Conservation (phyloP, 371 early-diverging fungal genomes). For the Dinochytrium kinnereticum region DNA sequence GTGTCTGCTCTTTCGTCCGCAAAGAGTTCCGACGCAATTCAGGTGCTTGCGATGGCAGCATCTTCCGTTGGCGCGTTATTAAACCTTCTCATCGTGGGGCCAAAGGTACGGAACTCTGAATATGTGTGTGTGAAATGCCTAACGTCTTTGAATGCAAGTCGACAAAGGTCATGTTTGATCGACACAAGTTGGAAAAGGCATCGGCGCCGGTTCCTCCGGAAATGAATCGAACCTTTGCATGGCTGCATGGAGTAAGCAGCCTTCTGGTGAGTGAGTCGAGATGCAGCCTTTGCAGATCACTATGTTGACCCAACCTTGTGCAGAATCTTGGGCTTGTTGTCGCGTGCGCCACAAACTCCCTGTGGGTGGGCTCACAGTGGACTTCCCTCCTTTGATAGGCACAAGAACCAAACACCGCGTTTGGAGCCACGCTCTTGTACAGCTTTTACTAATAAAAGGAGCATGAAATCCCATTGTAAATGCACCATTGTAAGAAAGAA, state of each 20-base stretch:
- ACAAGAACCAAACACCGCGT: too few species aligned
- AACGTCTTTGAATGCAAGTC: too few species aligned
- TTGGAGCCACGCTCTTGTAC: too few species aligned
- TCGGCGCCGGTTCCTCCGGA: slow-evolving; percentile 6
- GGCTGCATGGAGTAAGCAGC: slow-evolving; percentile 20
- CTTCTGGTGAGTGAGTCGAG: background rate
- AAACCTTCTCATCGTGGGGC: slow-evolving; percentile 13
- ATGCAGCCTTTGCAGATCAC: background rate
- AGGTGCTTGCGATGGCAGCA: slow-evolving; percentile 10
- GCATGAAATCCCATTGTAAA: too few species aligned
- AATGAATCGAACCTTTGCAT: slow-evolving; percentile 12
- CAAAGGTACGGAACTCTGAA: slow-evolving; percentile 4
- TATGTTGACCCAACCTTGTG: background rate
- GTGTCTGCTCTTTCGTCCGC: background rate
- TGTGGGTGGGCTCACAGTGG: slow-evolving; percentile 10
- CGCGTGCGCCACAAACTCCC: background rate
- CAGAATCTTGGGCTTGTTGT: background rate
- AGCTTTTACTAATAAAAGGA: too few species aligned
- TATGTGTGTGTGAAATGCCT: too few species aligned
- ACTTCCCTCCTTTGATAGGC: background rate
- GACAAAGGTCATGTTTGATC: slow-evolving; percentile 5
- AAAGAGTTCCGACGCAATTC: background rate
- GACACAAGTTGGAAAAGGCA: slow-evolving; percentile 23
- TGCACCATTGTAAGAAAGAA: too few species aligned
- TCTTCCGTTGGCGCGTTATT: background rate